Evolutionary conservation across 805 yeast genomes (phyloP), one percentile per base, ranked within the genome.

Genomic region (Wickerhamomyces alni): DNA sequence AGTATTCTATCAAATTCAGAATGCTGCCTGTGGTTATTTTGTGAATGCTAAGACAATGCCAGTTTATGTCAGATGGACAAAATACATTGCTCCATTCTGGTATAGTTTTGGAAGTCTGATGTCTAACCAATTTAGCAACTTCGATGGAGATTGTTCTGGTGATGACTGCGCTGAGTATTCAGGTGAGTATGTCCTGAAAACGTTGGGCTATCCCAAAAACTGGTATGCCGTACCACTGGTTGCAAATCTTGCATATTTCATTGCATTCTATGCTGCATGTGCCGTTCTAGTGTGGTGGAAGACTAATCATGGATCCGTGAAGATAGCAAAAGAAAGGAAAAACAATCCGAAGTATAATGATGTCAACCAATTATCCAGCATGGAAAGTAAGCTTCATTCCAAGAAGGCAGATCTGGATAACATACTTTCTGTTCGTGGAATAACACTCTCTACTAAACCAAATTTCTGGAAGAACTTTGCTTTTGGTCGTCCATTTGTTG

Each of bases 11-110:
- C 55, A 51, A 26, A 62, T 83, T 21, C 87, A 85, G 51, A 75
- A 85, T 38, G 74, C 83, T 70, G 86, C 87, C 0, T 80, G 87
- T 57, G 96, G 95, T 1, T 84, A 76, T 59, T 86, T 82, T 53
- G 83, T 81, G 17, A 85, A 85, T 56, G 75, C 87, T 1, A 66
- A 68, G 8, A 69, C 76, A 1, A 71, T 84, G 79, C 93, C 93
- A 0, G 91, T 82, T 1, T 86, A 86, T 51, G 93, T 86, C 9
- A 67, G 86, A 28, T 86, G 95, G 95, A 70, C 79, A 11, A 82
- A 81, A 53, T 86, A 82, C 57, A 61, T 78, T 39, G 78, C 87
- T 0, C 79, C 74, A 50, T 71, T 81, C 39, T 86, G 88, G 83
- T 85, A 82, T 51, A 80, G 80, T 0, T 82, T 81, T 60, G 89